A percentile compares a stretch with the other conserved stretches of the same genome.
phyloP scores from a whole-genome alignment of 129 eudicot genomes.

The Glebionis coronaria region DNA sequence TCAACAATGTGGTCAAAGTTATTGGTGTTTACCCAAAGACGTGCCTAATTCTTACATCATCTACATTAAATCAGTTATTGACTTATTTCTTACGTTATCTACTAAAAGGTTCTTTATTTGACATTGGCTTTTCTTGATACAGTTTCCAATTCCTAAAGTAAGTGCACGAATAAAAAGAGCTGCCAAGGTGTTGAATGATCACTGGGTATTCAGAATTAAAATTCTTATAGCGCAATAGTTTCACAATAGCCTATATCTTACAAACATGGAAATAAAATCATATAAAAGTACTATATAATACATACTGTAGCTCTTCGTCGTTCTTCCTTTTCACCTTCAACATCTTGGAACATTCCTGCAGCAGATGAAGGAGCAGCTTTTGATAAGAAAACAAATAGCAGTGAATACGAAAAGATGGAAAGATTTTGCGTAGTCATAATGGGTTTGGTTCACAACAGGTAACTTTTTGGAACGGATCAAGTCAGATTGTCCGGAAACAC shows the following conservation, averaged over 20 bases:
- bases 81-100: too few relatives aligned
- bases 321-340: conserved; percentile 98
- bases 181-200: too few relatives aligned
- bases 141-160: too few relatives aligned
- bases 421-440: background rate
- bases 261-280: conserved; percentile 6
- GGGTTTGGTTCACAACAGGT: background rate
- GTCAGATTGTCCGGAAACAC: background rate
- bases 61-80: too few relatives aligned
- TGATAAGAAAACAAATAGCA: conserved; percentile 25
- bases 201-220: conserved; percentile 3
- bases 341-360: conserved; percentile 71
- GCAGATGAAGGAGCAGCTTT: conserved; percentile 64
- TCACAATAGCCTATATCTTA: background rate
- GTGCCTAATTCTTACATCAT: too few relatives aligned
- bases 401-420: background rate
- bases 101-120: too few relatives aligned
- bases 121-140: too few relatives aligned
- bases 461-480: background rate
- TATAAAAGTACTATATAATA: conserved; percentile 17
- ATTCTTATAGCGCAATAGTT: background rate
- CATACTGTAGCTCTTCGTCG: conserved; percentile 96
- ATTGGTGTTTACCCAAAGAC: too few relatives aligned
- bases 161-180: too few relatives aligned
- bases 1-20: too few relatives aligned